Evolutionary conservation across 805 yeast species (phyloP).

Genomic region (Wickerhamomyces pijperi): DNA sequence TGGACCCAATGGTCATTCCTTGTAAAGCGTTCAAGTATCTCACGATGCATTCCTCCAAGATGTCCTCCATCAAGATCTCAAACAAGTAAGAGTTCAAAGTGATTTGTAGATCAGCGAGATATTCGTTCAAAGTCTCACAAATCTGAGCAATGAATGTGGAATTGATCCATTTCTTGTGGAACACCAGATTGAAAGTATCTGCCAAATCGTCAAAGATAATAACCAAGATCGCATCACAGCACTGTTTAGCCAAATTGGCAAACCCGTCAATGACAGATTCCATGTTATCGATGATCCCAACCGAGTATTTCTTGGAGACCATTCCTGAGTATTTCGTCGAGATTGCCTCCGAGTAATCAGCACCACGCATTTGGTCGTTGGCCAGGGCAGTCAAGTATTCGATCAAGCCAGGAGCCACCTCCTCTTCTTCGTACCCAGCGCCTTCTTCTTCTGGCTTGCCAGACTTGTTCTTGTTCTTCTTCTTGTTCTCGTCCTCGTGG

Average conservation of each 20-base stretch:
- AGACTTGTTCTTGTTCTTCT: not conserved
- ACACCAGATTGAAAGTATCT: slow-evolving; percentile 48
- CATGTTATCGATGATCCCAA: slow-evolving; percentile 44
- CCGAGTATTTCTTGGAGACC: slow-evolving; percentile 53
- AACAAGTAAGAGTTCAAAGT: slow-evolving; percentile 42
- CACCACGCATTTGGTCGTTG: slow-evolving; percentile 70
- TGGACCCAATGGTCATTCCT: slow-evolving; percentile 29
- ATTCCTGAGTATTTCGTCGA: slow-evolving; percentile 52
- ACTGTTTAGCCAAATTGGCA: slow-evolving; percentile 59
- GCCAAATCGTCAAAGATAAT: slow-evolving; percentile 65
- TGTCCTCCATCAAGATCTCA: slow-evolving; percentile 40
- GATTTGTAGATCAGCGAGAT: slow-evolving; percentile 50
- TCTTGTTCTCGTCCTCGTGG: slow-evolving; percentile 14
- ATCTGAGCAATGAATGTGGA: slow-evolving; percentile 50
- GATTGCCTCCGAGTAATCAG: slow-evolving; percentile 60
- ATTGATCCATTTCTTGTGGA: slow-evolving; percentile 54
- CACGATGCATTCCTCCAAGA: slow-evolving; percentile 39
- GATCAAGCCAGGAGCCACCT: slow-evolving; percentile 61
- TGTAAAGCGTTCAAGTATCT: slow-evolving; percentile 38
- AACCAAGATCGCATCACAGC: slow-evolving; percentile 42
- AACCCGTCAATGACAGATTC: slow-evolving; percentile 68
- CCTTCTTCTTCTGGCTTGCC: slow-evolving; percentile 26
- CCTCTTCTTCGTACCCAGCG: slow-evolving; percentile 27
- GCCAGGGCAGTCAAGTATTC: slow-evolving; percentile 79
- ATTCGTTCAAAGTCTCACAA: slow-evolving; percentile 66